Evolutionary conservation across 345 rosid genomes (phyloP).

Genomic region (Euphorbia pulcherrima): DNA sequence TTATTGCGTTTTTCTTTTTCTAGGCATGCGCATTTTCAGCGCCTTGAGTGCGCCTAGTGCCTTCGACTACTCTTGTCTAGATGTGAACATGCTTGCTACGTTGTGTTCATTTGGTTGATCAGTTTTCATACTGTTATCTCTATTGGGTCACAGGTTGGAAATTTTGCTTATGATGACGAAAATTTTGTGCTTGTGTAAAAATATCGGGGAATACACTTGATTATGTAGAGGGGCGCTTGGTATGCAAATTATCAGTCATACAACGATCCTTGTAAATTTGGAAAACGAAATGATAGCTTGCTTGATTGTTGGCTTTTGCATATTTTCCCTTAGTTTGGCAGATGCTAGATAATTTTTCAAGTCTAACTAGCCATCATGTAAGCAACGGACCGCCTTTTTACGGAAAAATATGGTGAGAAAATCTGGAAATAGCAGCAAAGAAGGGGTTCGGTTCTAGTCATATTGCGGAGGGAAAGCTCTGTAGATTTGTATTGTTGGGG

Average conservation of each 20-base stretch:
- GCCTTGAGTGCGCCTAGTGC: too few relatives aligned
- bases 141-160: constrained; percentile 32
- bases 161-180: constrained; percentile 14
- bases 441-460: constrained; percentile 12
- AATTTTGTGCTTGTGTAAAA: constrained; percentile 24
- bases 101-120: neutral
- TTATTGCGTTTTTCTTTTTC: too few relatives aligned
- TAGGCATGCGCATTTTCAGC: too few relatives aligned
- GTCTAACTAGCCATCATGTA: constrained; percentile 23
- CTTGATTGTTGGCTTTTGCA: constrained; percentile 12
- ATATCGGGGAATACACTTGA: too few relatives aligned
- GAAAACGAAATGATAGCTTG: constrained; percentile 20
- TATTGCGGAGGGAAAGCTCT: constrained; percentile 35
- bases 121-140: constrained; percentile 5
- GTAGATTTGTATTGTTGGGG: constrained; percentile 37
- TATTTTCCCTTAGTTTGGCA: constrained; percentile 17
- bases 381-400: constrained; percentile 11
- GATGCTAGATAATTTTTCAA: constrained; percentile 34
- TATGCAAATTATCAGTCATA: constrained; percentile 13
- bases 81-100: too few relatives aligned
- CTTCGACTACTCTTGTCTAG: too few relatives aligned
- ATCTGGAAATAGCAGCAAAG: constrained; percentile 21
- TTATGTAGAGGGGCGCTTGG: too few relatives aligned
- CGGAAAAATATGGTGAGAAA: too few relatives aligned
- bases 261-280: constrained; percentile 29